Base-by-base conservation (phyloP, 148 eudicot genomes). In the Oxyria digyna region DNA sequence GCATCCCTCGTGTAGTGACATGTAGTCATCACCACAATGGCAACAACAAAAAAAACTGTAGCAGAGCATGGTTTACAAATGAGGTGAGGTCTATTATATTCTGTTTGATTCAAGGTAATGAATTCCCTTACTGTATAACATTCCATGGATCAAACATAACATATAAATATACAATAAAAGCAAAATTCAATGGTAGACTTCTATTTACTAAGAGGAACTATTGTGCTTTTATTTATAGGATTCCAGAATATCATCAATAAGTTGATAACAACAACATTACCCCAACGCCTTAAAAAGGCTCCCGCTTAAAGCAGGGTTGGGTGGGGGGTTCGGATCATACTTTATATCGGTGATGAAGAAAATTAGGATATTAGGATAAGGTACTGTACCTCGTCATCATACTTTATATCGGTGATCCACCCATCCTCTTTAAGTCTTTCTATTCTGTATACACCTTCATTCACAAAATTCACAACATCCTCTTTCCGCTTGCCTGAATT, bases 381-480 rank as follows among this genome's bases (percentile, higher is more conserved):
- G 32, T 50, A 59, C 18, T 41, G 26, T 82, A 89, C 98, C 92
- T 93, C 98, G 72, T 89, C 98, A 73, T 93, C 96, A 50, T 93
- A 93, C 73, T 83, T 81, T 63, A 93, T 83, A 83, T 89, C 80
- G 35, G 98, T 89, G 72, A 93, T 87, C 95, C 94, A 93, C 66
- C 96, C 95, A 62, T 81, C 92, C 72, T 89, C 96, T 79, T 88
- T 89, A 72, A 93, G 85, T 76, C 76, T 87, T 74, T 88, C 87
- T 40, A 93, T 77, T 76, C 82, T 74, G 74, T 79, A 93, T 38
- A 89, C 90, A 70, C 98, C 98, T 78, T 93, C 96, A 81, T 86
- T 81, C 29, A 93, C 69, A 74, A 93, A 89, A 68, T 75, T 89
- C 75, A 84, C 96, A 72, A 93, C 75, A 54, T 87, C 91, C 74